Evolutionary conservation across 805 yeast genomes (phyloP), one percentile per base, ranked within the genome.

Genomic region (Yarrowia yakushimensis): DNA sequence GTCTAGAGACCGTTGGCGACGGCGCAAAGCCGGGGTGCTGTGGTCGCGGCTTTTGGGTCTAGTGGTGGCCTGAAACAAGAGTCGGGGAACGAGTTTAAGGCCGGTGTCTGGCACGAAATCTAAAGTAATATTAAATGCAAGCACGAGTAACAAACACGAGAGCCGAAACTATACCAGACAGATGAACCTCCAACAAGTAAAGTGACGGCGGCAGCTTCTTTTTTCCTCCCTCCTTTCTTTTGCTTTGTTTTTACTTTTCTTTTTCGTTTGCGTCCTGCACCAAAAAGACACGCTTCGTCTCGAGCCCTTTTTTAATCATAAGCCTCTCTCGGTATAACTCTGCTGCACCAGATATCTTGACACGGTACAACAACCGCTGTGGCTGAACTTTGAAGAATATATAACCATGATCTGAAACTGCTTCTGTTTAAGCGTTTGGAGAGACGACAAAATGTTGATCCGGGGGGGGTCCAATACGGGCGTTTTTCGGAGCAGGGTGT

Each of bases 311-410:
- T 13, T 20, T 2, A 25, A 17, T 23, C 27, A 41, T n/a, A 42
- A n/a, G 48, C 31, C 48, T 25, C 31, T 25, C 13, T 42, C 20
- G 6, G 22, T 11, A n/a, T n/a, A 7, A 33, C 37, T n/a, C 37
- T 33, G 37, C 37, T 2, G 37, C 37, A n/a, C n/a, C 10, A 33
- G 20, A 20, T 33, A 33, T 33, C 20, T 33, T 13, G n/a, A n/a
- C 18, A 33, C 48, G 9, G 2, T n/a, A 28, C 23, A 34, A 27
- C 30, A 31, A 27, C 37, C 54, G 20, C 15, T 48, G 55, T 48
- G 55, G 55, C 55, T 48, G 55, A 48, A 48, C 55, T 48, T 48
- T 48, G 55, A 30, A 27, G n/a, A 27, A 46, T 28, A 20, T 30
- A 23, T 41, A 23, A 23, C 36, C 30, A 48, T n/a, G 28, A 45